Evolutionary conservation across 2,329 filamentous ascomycete species (phyloP).

Genomic region (Trichoderma hamatum): DNA sequence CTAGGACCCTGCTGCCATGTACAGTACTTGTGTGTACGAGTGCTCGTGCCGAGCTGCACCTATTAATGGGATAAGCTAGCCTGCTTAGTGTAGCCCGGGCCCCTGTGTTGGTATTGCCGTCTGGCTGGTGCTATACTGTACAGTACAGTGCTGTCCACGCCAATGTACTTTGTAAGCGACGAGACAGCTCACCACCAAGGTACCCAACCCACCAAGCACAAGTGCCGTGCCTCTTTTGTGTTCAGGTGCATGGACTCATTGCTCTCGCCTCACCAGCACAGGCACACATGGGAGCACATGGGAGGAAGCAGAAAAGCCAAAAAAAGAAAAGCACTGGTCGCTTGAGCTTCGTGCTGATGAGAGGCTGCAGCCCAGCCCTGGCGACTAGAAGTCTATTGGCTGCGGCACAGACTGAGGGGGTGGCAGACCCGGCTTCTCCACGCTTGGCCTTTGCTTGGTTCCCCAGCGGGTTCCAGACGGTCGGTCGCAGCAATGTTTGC

Average conservation of each 20-base stretch:
- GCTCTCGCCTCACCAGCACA: neutral
- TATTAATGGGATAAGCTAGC: neutral
- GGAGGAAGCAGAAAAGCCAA: neutral
- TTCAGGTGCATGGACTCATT: neutral
- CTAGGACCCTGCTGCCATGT: neutral
- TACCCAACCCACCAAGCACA: no score
- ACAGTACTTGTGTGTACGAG: neutral
- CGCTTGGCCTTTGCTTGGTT: neutral
- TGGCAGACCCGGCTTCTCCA: constrained; percentile 10
- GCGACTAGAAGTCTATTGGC: neutral
- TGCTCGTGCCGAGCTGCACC: neutral
- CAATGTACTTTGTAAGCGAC: neutral
- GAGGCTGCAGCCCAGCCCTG: constrained; percentile 13
- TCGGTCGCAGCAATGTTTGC: constrained; percentile 14
- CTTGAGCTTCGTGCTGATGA: neutral
- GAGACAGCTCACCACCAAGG: neutral
- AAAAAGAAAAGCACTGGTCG: neutral
- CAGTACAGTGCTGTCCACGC: no score
- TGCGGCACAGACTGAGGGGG: neutral
- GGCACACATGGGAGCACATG: neutral
- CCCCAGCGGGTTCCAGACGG: constrained; percentile 18
- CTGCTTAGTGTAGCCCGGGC: neutral
- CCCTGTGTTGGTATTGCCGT: neutral
- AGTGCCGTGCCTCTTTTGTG: neutral
- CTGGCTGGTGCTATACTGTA: neutral